Evolutionary conservation across 371 early-diverging fungal genomes (phyloP), one percentile per base, ranked within the genome.

Genomic region (Chytridium lagenaria): DNA sequence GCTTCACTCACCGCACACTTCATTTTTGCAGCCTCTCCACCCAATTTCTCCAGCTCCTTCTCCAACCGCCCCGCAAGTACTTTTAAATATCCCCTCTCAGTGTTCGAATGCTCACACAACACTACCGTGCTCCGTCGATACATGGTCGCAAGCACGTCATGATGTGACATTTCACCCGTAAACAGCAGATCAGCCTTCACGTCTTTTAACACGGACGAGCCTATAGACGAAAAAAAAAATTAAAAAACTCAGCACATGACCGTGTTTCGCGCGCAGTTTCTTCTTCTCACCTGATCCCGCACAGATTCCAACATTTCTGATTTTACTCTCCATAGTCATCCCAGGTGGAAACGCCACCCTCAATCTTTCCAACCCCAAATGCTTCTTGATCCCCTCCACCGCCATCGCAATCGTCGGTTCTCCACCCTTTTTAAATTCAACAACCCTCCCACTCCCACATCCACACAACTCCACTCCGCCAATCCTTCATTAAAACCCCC

Each of bases 21-120:
- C 10, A 66, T 15, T 33, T 28, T 38, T 12, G 26, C 26, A n/a
- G 22, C 28, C 34, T 50, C 44, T 59, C 66, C n/a, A 59, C 50
- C 79, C 67, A 86, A 73, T 49, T 78, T 79, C 70, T 87, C 85
- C 72, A 97, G 80, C 50, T 86, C 81, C 19, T 87, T 87, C 68
- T 90, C 85, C 37, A 98, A 80, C 2, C 10, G 26, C 57, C 30
- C 23, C 10, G 57, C 10, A 2, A 91, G 85, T 7, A 86, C 86
- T 1, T 78, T 73, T 44, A 99, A 83, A 78, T 92, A 98, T 1
- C 99, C 96, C 66, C 99, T 89, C 81, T 99, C 99, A 40, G 84
- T 77, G 70, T 85, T 85, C 19, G 81, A 69, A 59, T 85, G 85
- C 72, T 85, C 85, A 85, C 96, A 92, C 50, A 99, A 82, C 63